Conservation (phyloP, 768 basidiomycete species). For the Boletus rubroflammeus region DNA sequence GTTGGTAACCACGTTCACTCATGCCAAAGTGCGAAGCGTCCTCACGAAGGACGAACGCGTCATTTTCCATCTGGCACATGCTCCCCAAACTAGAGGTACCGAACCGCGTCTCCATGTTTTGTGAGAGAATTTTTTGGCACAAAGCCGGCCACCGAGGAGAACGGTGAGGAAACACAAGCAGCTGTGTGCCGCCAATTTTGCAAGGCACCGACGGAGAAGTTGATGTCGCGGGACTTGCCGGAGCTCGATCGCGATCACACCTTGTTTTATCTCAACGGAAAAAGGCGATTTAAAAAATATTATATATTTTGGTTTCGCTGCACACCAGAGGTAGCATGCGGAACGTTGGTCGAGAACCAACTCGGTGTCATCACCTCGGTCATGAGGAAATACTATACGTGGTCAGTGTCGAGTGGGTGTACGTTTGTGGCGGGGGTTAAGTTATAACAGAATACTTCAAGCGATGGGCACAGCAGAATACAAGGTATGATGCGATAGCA, state of each 20-base stretch:
- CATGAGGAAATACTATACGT: conserved; percentile 9
- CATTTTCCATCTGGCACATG: conserved; percentile 9
- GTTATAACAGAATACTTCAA: conserved; percentile 15
- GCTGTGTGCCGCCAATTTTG: not conserved
- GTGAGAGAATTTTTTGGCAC: conserved; percentile 10
- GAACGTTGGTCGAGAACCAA: conserved; percentile 1
- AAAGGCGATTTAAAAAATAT: not conserved
- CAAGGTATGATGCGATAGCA: conserved; percentile 21
- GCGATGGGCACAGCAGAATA: conserved; percentile 15
- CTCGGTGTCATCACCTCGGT: conserved; percentile 6
- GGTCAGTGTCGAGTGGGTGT: conserved; percentile 1
- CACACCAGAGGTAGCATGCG: conserved; percentile 13
- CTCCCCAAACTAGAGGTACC: not conserved
- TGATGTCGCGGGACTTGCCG: conserved; percentile 23
- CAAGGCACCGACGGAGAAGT: conserved; percentile 24
- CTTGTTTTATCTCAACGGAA: conserved; percentile 5
- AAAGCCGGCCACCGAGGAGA: conserved; percentile 3
- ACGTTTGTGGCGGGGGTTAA: conserved; percentile 7
- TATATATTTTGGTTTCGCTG: too few species aligned
- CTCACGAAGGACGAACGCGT: conserved; percentile 5
- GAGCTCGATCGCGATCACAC: conserved; percentile 17
- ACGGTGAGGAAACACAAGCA: not conserved
- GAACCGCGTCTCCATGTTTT: conserved; percentile 6
- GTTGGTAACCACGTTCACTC: conserved; percentile 9
- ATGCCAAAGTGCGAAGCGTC: conserved; percentile 7